A percentile compares a stretch with the other conserved stretches of the same genome.
Conservation (phyloP, 495 filamentous ascomycete species). For the Penicillium alfredii region DNA sequence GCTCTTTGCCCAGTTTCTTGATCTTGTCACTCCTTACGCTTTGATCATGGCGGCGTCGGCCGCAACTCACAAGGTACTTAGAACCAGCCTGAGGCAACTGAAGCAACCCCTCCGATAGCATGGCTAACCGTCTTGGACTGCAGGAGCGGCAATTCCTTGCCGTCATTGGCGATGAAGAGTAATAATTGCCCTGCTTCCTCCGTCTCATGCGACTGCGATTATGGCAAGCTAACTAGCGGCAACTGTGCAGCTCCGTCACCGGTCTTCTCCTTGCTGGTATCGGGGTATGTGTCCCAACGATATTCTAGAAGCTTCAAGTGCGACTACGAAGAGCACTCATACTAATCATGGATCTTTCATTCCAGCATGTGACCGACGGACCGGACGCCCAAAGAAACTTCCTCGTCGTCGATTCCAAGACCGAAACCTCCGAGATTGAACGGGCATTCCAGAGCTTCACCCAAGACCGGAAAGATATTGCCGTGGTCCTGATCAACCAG, state of each 20-base stretch:
- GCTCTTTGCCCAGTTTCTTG: too few species aligned
- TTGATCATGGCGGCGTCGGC: conserved; percentile 33
- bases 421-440: conserved; percentile 81
- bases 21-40: background rate
- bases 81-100: conserved; percentile 3
- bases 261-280: conserved; percentile 91
- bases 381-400: conserved; percentile 94
- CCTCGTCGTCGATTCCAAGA: conserved; percentile 91
- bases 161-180: conserved; percentile 96
- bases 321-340: background rate
- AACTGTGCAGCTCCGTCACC: conserved; percentile 81
- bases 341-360: background rate
- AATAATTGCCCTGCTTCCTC: too few species aligned
- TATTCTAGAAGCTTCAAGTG: too few species aligned
- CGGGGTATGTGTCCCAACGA: conserved; percentile 60
- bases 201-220: too few species aligned
- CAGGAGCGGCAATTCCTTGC: conserved; percentile 92
- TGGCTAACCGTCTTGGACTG: conserved; percentile 14
- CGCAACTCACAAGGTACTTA: conserved; percentile 38
- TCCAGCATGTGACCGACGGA: conserved; percentile 66
- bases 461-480: conserved; percentile 86
- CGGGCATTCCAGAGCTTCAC: conserved; percentile 87
- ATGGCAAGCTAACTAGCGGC: conserved; percentile 16
- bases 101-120: conserved; percentile 14
- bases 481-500: conserved; percentile 94